Evolutionary conservation across 2,329 filamentous ascomycete species (phyloP).

Genomic region (Aspergillus sp.): DNA sequence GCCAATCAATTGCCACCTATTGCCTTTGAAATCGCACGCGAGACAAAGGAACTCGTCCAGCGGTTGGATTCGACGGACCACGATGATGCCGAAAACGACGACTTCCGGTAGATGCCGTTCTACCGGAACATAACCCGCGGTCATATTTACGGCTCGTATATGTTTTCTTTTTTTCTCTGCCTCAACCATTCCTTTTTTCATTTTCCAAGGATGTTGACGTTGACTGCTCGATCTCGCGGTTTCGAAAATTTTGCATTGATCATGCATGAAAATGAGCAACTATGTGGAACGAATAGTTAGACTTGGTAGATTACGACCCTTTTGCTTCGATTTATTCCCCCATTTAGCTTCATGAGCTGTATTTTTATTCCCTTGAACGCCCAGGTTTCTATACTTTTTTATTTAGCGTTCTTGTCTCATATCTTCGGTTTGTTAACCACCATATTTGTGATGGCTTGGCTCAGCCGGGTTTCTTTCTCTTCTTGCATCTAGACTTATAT

Average conservation of each 20-base stretch:
- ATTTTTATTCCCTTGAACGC: constrained; percentile 7
- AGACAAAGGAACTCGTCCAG: constrained; percentile 71
- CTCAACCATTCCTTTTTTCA: constrained; percentile 7
- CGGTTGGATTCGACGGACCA: constrained; percentile 44
- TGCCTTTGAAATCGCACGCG: constrained; percentile 81
- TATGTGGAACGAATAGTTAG: constrained; percentile 26
- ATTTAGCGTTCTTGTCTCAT: constrained; percentile 14
- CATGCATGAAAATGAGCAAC: constrained; percentile 27
- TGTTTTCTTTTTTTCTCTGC: constrained; percentile 7
- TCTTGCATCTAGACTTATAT: constrained; percentile 14
- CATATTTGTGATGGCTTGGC: constrained; percentile 3
- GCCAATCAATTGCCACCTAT: constrained; percentile 74
- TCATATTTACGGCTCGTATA: constrained; percentile 2
- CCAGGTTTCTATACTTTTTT: constrained; percentile 1
- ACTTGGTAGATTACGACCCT: constrained; percentile 21
- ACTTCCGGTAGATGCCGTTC: constrained; percentile 33
- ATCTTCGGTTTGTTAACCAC: neutral
- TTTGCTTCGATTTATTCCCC: constrained; percentile 16
- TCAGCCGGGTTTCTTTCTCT: constrained; percentile 1
- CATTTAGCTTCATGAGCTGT: constrained; percentile 19
- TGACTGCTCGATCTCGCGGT: constrained; percentile 11
- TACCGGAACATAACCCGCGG: neutral
- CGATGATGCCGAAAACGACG: constrained; percentile 37
- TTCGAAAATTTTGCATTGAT: constrained; percentile 18
- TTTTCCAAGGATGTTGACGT: constrained; percentile 5